Evolutionary conservation across 176 grass and related monocot genomes (phyloP).

Genomic region (Zoysia japonica): DNA sequence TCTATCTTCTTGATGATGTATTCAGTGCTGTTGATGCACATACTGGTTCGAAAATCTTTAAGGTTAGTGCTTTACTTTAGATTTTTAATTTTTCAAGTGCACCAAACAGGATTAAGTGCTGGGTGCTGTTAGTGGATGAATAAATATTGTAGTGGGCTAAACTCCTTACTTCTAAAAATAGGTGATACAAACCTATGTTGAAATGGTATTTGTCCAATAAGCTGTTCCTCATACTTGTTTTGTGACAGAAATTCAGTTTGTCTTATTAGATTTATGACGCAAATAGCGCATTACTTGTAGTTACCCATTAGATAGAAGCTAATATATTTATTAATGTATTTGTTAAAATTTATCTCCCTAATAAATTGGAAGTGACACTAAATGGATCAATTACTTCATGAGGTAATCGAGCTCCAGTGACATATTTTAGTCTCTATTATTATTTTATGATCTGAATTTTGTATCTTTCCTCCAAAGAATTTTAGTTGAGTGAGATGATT

Average conservation of each 20-base stretch:
- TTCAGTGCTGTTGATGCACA: constrained; percentile 82
- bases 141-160: not conserved
- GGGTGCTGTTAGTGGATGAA: not conserved
- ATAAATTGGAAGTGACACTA: not conserved
- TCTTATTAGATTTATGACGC: not conserved
- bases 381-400: not conserved
- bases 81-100: not conserved
- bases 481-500: not conserved
- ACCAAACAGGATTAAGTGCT: not conserved
- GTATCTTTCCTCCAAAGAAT: too few species aligned
- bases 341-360: not conserved
- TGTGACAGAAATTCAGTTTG: not conserved
- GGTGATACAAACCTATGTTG: not conserved
- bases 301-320: not conserved
- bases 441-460: not conserved
- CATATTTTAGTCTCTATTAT: not conserved
- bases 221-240: not conserved
- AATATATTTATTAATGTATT: not conserved
- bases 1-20: constrained; percentile 80
- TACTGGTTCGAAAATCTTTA: constrained; percentile 73
- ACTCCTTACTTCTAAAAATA: not conserved
- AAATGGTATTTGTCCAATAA: not conserved
- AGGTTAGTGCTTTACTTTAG: constrained; percentile 26
- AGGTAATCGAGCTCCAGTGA: not conserved
- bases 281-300: not conserved